These are phyloP conservation scores for Pyrenochaeta sp. DNA, from an alignment of 2,329 filamentous ascomycete species.

Conservation along the genomic window DNA sequence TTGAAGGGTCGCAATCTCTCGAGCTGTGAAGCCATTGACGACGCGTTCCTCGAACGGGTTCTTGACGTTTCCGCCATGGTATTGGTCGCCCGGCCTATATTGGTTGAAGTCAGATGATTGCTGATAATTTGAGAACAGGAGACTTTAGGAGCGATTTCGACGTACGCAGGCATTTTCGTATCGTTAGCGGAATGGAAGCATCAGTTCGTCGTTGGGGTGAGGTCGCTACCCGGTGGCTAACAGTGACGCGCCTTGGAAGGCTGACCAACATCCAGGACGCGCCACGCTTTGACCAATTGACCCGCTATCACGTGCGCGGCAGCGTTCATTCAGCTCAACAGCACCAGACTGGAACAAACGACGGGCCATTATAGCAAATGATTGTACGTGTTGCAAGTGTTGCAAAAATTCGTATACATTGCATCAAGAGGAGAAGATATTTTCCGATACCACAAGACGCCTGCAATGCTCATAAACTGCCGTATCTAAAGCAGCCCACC, in stretches of 20 bases:
- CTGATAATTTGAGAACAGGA: too few species aligned
- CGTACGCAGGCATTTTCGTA: constrained; percentile 47
- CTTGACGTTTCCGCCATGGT: constrained; percentile 46
- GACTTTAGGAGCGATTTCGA: constrained; percentile 2
- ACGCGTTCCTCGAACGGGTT: constrained; percentile 87
- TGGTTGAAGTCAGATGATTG: constrained; percentile 19
- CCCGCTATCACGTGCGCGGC: constrained; percentile 25
- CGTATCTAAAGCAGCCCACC: neutral
- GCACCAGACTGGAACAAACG: too few species aligned
- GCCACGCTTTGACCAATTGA: constrained; percentile 14
- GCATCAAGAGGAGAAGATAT: neutral
- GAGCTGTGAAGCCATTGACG: constrained; percentile 83
- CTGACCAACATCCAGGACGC: too few species aligned
- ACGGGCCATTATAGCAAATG: too few species aligned
- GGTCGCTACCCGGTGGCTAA: constrained; percentile 34
- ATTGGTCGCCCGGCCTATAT: constrained; percentile 48
- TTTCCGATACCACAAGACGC: constrained; percentile 10
- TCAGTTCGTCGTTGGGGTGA: constrained; percentile 29
- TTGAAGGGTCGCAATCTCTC: constrained; percentile 87
- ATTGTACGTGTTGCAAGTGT: neutral
- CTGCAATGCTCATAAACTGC: constrained; percentile 18
- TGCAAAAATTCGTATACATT: neutral
- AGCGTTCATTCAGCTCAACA: neutral
- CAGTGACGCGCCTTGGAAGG: constrained; percentile 41
- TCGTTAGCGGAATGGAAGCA: constrained; percentile 30